Percentiles rank a stretch among this genome's conserved stretches.
These are phyloP conservation scores for Ceratocystis smalleyi DNA, from an alignment of 2,329 filamentous ascomycete species.

Conservation along the genomic window DNA sequence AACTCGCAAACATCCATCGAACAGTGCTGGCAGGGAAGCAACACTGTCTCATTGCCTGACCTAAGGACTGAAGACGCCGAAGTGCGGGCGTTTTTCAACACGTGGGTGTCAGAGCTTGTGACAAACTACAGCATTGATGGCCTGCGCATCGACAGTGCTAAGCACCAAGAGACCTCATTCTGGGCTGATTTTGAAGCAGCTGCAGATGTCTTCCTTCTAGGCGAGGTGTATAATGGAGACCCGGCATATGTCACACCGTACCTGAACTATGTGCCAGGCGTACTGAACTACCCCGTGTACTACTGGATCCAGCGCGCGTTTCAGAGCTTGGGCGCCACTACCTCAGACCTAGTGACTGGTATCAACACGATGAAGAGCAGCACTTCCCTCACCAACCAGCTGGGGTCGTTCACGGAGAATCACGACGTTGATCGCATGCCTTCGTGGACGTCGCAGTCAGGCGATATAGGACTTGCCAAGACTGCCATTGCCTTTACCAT, in stretches of 20 bases:
- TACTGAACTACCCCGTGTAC: constrained; percentile 30
- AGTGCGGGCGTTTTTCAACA: constrained; percentile 51
- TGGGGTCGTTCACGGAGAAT: constrained; percentile 45
- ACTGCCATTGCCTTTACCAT: constrained; percentile 22
- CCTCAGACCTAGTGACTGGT: constrained; percentile 41
- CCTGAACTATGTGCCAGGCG: constrained; percentile 34
- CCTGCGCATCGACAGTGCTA: constrained; percentile 54
- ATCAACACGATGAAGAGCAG: constrained; percentile 44
- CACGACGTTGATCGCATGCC: constrained; percentile 44
- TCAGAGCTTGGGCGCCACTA: constrained; percentile 15
- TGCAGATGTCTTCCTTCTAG: constrained; percentile 46
- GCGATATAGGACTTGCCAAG: constrained; percentile 39
- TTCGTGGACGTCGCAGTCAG: constrained; percentile 26
- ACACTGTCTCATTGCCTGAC: constrained; percentile 38
- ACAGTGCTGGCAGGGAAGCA: constrained; percentile 37
- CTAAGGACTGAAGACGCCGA: constrained; percentile 61
- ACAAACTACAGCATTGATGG: constrained; percentile 51
- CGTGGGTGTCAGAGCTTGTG: constrained; percentile 53
- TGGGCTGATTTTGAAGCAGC: constrained; percentile 37
- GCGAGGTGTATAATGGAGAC: constrained; percentile 44
- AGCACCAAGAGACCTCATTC: constrained; percentile 44
- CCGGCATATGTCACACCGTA: constrained; percentile 38
- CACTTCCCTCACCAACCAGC: constrained; percentile 28
- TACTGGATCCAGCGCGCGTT: constrained; percentile 18
- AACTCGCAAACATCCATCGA: constrained; percentile 27